phyloP scores from a whole-genome alignment of 2,329 filamentous ascomycete species.

The Aspergillus sp. region DNA sequence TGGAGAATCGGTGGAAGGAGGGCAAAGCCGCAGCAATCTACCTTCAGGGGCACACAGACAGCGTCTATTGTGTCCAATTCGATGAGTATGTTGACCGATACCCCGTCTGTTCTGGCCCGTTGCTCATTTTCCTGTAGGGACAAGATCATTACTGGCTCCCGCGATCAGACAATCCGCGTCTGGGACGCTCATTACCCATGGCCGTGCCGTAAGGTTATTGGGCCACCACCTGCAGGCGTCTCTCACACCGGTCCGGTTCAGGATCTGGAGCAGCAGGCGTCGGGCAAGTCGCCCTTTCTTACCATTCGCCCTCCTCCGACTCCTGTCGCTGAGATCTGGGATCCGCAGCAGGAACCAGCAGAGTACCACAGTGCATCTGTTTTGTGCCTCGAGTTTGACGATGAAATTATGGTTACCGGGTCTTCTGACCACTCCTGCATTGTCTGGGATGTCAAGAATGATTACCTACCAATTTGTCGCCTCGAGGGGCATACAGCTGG shows the following conservation, averaged over 20 bases:
- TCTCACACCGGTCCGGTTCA: slow-evolving; percentile 44
- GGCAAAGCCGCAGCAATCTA: slow-evolving; percentile 81
- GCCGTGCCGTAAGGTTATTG: slow-evolving; percentile 81
- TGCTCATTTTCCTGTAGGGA: slow-evolving; percentile 56
- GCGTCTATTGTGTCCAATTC: slow-evolving; percentile 97
- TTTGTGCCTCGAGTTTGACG: slow-evolving; percentile 91
- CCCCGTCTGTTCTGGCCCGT: neutral
- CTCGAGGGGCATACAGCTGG: slow-evolving; percentile 79
- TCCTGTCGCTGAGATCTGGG: slow-evolving; percentile 54
- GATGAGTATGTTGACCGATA: slow-evolving; percentile 68
- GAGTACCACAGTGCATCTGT: slow-evolving; percentile 86
- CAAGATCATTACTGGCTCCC: slow-evolving; percentile 95
- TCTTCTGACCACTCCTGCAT: slow-evolving; percentile 92
- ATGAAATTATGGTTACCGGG: slow-evolving; percentile 88
- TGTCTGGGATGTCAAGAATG: slow-evolving; percentile 77
- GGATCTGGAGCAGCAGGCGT: slow-evolving; percentile 43
- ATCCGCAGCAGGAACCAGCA: slow-evolving; percentile 37
- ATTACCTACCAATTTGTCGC: slow-evolving; percentile 76
- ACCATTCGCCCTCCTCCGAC: slow-evolving; percentile 53
- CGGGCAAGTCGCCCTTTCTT: slow-evolving; percentile 44
- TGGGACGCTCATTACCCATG: slow-evolving; percentile 88
- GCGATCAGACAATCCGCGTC: slow-evolving; percentile 90
- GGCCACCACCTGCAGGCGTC: slow-evolving; percentile 62
- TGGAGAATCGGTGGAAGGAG: slow-evolving; percentile 77
- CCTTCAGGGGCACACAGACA: slow-evolving; percentile 89